A percentile compares a stretch with the other conserved stretches of the same genome.
Conservation (phyloP, 2,329 filamentous ascomycete genomes). For the Colletotrichum shisoi region DNA sequence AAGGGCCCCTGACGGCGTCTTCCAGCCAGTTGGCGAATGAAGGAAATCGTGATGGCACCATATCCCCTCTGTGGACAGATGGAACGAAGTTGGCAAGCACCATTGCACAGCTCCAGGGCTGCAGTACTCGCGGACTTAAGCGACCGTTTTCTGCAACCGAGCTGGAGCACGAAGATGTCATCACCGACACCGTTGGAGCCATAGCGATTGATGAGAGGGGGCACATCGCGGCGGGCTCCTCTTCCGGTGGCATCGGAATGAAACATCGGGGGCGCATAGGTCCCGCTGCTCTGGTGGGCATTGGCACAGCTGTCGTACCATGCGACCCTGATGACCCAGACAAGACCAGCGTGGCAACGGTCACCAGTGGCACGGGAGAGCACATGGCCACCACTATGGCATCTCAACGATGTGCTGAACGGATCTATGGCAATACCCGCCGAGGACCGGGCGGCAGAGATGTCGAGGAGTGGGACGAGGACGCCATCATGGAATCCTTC, state of each 20-base stretch:
- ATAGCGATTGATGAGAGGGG: constrained; percentile 89
- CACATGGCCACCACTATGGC: constrained; percentile 98
- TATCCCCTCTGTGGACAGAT: constrained; percentile 35
- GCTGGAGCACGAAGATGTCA: constrained; percentile 62
- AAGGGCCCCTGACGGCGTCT: not conserved
- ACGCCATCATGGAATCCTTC: constrained; percentile 75
- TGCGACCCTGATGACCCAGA: constrained; percentile 73
- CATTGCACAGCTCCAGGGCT: constrained; percentile 32
- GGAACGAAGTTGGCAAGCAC: constrained; percentile 29
- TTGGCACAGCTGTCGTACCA: constrained; percentile 90
- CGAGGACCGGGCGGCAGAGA: constrained; percentile 68
- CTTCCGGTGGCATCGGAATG: constrained; percentile 98
- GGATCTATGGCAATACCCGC: constrained; percentile 76
- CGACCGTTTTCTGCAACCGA: constrained; percentile 44
- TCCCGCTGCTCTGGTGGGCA: constrained; percentile 88
- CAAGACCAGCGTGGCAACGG: constrained; percentile 75
- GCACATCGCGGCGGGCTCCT: constrained; percentile 91
- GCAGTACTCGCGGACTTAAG: constrained; percentile 48
- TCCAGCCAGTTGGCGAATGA: constrained; percentile 21
- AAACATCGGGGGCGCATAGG: constrained; percentile 92
- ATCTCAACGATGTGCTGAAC: constrained; percentile 83
- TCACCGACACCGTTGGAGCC: constrained; percentile 94
- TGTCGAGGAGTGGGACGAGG: constrained; percentile 76
- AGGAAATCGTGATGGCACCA: constrained; percentile 36
- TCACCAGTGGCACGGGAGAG: constrained; percentile 94